These are phyloP conservation scores for Coffea humblotiana DNA, from an alignment of 305 asterid species.

Conservation along the genomic window DNA sequence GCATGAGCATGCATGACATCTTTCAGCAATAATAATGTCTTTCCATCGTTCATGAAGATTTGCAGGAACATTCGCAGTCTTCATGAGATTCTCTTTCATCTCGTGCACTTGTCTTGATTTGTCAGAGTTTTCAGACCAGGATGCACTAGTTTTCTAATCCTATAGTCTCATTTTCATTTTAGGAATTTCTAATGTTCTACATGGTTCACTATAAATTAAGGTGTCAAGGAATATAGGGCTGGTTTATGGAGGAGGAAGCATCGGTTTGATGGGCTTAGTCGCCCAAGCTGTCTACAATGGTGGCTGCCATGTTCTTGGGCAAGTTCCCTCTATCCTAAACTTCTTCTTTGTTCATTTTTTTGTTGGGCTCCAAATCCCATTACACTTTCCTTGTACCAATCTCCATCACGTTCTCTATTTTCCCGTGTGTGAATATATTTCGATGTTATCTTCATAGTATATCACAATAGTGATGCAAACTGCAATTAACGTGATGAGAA, in stretches of 20 bases:
- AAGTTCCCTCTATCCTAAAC: not conserved
- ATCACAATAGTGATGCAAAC: too few species aligned
- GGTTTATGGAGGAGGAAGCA: constrained; percentile 45
- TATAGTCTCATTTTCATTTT: not conserved
- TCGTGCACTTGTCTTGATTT: too few species aligned
- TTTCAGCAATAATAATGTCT: not conserved
- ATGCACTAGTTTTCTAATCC: too few species aligned
- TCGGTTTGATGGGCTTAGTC: constrained; percentile 43
- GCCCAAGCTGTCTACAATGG: constrained; percentile 36
- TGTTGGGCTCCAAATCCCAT: too few species aligned
- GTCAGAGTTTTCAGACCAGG: not conserved
- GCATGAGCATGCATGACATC: constrained; percentile 10
- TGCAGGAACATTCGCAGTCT: not conserved
- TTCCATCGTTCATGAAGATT: not conserved
- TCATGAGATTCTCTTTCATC: not conserved
- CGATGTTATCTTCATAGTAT: too few species aligned
- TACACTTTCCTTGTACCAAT: too few species aligned
- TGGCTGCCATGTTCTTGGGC: constrained; percentile 47
- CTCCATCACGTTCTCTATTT: too few species aligned
- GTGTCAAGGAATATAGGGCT: constrained; percentile 34
- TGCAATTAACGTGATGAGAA: too few species aligned
- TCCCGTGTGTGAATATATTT: too few species aligned
- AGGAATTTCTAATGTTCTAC: not conserved
- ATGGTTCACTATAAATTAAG: constrained; percentile 1
- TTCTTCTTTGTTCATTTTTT: not conserved